A percentile compares a stretch with the other conserved stretches of the same genome.
phyloP scores from a whole-genome alignment of 2,329 filamentous ascomycete species.

The Teratosphaeria nubilosa region DNA sequence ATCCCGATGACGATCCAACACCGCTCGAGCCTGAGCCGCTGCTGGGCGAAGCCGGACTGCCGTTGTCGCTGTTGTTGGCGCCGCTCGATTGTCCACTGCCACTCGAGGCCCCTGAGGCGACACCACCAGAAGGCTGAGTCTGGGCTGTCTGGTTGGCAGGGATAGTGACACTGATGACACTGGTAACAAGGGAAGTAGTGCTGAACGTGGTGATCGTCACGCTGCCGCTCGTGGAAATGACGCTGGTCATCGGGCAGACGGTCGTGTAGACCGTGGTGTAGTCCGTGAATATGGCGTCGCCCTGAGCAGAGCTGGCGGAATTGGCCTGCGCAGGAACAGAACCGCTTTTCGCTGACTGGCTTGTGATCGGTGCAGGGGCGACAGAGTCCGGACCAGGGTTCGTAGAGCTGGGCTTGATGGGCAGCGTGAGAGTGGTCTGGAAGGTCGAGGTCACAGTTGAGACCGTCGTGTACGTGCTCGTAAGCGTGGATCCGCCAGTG shows the following conservation, averaged over 20 bases:
- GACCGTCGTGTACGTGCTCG: constrained; percentile 7
- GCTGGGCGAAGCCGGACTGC: neutral
- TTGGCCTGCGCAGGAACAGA: neutral
- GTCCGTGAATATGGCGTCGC: neutral
- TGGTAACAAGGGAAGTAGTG: neutral
- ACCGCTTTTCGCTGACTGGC: constrained; percentile 3
- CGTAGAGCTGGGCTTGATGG: neutral
- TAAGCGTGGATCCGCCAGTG: neutral
- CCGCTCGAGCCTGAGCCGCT: neutral
- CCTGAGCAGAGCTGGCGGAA: neutral
- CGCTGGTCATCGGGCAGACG: neutral
- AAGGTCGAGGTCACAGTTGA: constrained; percentile 7
- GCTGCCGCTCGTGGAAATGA: neutral
- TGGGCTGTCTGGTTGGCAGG: neutral
- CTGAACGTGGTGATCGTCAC: neutral
- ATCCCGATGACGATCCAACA: neutral
- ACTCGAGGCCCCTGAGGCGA: neutral
- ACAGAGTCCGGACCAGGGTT: neutral
- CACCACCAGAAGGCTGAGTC: neutral
- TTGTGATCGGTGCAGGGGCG: constrained; percentile 5
- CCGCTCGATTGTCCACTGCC: neutral
- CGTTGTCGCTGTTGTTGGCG: neutral
- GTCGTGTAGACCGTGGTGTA: constrained; percentile 1
- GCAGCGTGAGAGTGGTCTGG: neutral
- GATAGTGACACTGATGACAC: neutral